A percentile compares a stretch with the other conserved stretches of the same genome.
Conservation (phyloP, 2,329 filamentous ascomycete species). For the Capronia coronata region DNA sequence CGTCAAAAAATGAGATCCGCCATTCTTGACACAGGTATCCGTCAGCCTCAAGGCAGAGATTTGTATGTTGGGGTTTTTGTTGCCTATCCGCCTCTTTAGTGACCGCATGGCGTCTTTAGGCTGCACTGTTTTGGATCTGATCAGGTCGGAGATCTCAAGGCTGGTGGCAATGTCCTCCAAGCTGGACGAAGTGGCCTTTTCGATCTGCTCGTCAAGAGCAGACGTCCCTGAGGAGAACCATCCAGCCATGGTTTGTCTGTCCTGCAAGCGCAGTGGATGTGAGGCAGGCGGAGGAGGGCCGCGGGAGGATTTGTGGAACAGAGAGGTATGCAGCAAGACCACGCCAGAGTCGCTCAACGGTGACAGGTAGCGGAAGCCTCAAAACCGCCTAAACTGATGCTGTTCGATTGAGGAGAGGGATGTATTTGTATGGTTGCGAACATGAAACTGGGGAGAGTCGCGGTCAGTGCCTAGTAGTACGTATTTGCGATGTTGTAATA, state of each 20-base stretch:
- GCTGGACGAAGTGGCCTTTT: conserved; percentile 88
- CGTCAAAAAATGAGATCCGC: conserved; percentile 84
- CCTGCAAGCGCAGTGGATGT: background rate
- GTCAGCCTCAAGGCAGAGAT: conserved; percentile 92
- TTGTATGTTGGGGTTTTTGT: conserved; percentile 97
- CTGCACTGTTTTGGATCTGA: conserved; percentile 93
- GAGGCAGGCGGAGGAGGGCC: background rate
- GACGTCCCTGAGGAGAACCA: conserved; percentile 90
- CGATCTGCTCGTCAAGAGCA: conserved; percentile 93
- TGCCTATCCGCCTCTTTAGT: conserved; percentile 85
- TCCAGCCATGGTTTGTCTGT: conserved; percentile 63
- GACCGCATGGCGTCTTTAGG: conserved; percentile 98
- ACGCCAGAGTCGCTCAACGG: too few species aligned
- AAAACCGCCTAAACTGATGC: too few species aligned
- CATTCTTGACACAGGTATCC: conserved; percentile 98
- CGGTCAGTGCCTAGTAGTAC: background rate
- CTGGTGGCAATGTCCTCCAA: conserved; percentile 96
- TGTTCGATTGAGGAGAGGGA: background rate
- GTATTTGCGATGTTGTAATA: background rate
- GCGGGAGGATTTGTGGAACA: background rate
- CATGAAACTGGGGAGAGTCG: background rate
- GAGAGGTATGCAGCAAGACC: background rate
- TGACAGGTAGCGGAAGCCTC: too few species aligned
- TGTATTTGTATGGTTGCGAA: background rate
- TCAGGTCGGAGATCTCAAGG: conserved; percentile 95